These are phyloP conservation scores for Lupinus albus DNA, from an alignment of 306 rosid genomes.

Conservation along the genomic window DNA sequence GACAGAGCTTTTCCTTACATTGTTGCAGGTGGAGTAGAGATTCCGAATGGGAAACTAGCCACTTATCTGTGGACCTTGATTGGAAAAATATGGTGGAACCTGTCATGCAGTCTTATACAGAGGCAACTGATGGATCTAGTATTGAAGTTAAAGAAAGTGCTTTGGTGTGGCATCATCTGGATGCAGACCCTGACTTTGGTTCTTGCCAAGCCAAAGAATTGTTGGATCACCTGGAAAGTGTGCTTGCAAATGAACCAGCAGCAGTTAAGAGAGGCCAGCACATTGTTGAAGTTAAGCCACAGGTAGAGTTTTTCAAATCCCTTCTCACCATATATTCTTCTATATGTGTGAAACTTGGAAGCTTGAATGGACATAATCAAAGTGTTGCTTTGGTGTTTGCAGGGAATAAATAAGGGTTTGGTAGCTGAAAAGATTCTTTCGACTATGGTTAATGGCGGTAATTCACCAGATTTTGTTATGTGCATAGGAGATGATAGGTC, in stretches of 20 bases:
- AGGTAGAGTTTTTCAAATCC: constrained; percentile 49
- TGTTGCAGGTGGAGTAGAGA: constrained; percentile 62
- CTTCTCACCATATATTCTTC: not conserved
- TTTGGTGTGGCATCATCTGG: constrained; percentile 92
- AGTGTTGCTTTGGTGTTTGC: constrained; percentile 20
- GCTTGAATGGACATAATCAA: constrained; percentile 27
- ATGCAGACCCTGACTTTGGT: constrained; percentile 88
- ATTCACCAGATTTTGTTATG: constrained; percentile 73
- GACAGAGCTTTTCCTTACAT: constrained; percentile 5
- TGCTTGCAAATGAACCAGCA: constrained; percentile 79
- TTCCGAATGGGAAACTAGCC: constrained; percentile 74
- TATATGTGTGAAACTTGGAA: not conserved
- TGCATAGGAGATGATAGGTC: constrained; percentile 89
- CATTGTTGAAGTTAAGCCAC: constrained; percentile 89
- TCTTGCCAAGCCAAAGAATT: constrained; percentile 86
- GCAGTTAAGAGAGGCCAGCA: constrained; percentile 72
- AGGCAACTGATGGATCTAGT: constrained; percentile 82
- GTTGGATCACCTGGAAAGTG: constrained; percentile 73
- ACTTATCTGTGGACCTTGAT: constrained; percentile 61
- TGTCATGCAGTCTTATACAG: constrained; percentile 71
- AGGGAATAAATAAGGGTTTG: constrained; percentile 89
- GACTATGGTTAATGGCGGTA: constrained; percentile 58
- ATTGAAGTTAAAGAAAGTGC: constrained; percentile 78
- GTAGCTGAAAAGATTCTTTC: constrained; percentile 66
- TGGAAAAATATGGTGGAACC: constrained; percentile 82